Percentiles rank a stretch among this genome's conserved stretches.
Conservation (phyloP, 768 basidiomycete genomes). For the Amanita exitialis region DNA sequence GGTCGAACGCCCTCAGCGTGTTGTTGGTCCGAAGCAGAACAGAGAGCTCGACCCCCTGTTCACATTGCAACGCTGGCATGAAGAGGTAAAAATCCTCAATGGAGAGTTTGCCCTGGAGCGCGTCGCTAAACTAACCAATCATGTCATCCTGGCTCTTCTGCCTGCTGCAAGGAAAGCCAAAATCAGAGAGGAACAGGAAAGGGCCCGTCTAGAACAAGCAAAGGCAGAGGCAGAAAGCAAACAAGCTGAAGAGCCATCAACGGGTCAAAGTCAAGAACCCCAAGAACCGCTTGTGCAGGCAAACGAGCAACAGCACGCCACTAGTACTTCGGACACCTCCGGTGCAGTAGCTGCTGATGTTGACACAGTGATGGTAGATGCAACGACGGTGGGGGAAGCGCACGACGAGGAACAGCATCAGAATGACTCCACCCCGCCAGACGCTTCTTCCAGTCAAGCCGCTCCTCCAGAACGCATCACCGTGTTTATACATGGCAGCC, state of each 20-base stretch:
- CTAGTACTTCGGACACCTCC: slow-evolving; percentile 8
- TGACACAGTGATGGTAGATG: slow-evolving; percentile 27
- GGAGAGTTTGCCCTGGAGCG: slow-evolving; percentile 66
- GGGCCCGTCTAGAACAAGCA: slow-evolving; percentile 30
- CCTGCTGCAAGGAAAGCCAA: slow-evolving; percentile 63
- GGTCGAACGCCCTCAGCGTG: slow-evolving; percentile 43
- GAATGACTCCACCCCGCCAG: slow-evolving; percentile 7
- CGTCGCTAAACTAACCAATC: slow-evolving; percentile 55
- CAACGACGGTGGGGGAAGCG: slow-evolving; percentile 30
- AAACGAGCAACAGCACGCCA: slow-evolving; percentile 6
- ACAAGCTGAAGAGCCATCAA: slow-evolving; percentile 22
- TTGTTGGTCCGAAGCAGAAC: slow-evolving; percentile 30
- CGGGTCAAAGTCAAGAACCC: slow-evolving; percentile 6
- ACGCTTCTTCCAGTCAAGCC: slow-evolving; percentile 13
- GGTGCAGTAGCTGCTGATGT: slow-evolving; percentile 7
- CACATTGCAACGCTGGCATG: slow-evolving; percentile 81
- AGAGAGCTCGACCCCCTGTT: slow-evolving; percentile 71
- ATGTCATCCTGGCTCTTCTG: slow-evolving; percentile 63
- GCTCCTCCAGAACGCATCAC: slow-evolving; percentile 57
- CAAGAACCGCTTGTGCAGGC: not conserved
- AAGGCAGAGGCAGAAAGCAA: slow-evolving; percentile 21
- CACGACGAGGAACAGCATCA: slow-evolving; percentile 31
- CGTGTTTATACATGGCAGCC: slow-evolving; percentile 84
- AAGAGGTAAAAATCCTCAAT: slow-evolving; percentile 77
- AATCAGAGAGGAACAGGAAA: slow-evolving; percentile 45